phyloP scores from a whole-genome alignment of 345 rosid species.

The Pistacia integerrima region DNA sequence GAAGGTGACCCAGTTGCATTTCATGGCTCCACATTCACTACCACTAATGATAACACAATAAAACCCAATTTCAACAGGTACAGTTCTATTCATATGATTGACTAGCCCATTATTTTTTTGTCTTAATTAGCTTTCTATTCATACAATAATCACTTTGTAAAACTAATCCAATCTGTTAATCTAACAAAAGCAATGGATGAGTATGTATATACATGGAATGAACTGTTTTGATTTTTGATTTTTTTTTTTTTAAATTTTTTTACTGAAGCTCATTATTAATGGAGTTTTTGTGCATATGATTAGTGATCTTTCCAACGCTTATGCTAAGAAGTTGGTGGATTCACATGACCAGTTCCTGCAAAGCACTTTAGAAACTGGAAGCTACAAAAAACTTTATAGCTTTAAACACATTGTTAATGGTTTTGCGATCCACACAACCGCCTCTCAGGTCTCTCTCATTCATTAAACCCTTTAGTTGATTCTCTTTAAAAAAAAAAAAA shows the following conservation, averaged over 20 bases:
- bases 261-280: neutral
- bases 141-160: no score
- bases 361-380: slow-evolving; percentile 55
- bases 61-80: slow-evolving; percentile 41
- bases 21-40: slow-evolving; percentile 10
- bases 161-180: neutral
- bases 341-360: slow-evolving; percentile 64
- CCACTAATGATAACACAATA: slow-evolving; percentile 12
- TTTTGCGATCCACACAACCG: slow-evolving; percentile 67
- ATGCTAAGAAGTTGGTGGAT: slow-evolving; percentile 55
- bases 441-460: slow-evolving; percentile 56
- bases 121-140: no score
- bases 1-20: slow-evolving; percentile 67
- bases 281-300: slow-evolving; percentile 3
- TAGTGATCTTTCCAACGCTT: slow-evolving; percentile 43
- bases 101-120: neutral
- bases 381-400: slow-evolving; percentile 80
- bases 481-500: neutral
- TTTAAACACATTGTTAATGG: slow-evolving; percentile 79
- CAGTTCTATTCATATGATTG: neutral
- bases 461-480: neutral
- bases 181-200: neutral
- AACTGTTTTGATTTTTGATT: no score
- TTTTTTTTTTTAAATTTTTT: no score
- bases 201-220: no score